These are phyloP conservation scores for Lactifluus volemus DNA, from an alignment of 768 basidiomycete genomes.

Conservation along the genomic window DNA sequence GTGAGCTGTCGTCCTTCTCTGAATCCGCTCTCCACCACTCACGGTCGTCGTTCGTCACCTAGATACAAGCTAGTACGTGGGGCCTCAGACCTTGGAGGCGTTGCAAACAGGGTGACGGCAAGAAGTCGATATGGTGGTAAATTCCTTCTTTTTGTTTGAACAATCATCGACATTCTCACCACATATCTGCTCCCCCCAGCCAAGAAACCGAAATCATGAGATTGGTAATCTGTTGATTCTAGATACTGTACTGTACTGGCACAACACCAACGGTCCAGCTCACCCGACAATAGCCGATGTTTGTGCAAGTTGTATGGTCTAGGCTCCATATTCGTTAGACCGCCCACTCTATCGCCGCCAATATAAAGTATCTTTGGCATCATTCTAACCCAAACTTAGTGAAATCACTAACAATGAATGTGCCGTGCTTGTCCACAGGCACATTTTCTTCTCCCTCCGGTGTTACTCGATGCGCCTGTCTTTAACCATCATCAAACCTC, in stretches of 20 bases:
- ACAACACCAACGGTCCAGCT: background rate
- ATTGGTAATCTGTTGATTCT: background rate
- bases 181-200: background rate
- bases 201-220: slow-evolving; percentile 12
- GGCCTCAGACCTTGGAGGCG: slow-evolving; percentile 83
- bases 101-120: slow-evolving; percentile 69
- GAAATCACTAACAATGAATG: background rate
- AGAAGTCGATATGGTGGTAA: slow-evolving; percentile 91
- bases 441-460: background rate
- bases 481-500: background rate
- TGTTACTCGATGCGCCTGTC: background rate
- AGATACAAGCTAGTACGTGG: slow-evolving; percentile 97
- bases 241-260: too few relatives aligned
- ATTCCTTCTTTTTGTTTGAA: background rate
- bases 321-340: background rate
- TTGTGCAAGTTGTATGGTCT: background rate
- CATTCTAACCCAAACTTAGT: background rate
- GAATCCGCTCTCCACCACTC: background rate
- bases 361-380: background rate
- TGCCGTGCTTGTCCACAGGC: background rate
- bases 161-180: background rate
- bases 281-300: background rate
- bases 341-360: background rate
- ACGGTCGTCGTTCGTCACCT: background rate
- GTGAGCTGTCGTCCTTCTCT: slow-evolving; percentile 35